Conservation (phyloP, 78 protist genomes). For the Pigoraptor vietnamica region DNA sequence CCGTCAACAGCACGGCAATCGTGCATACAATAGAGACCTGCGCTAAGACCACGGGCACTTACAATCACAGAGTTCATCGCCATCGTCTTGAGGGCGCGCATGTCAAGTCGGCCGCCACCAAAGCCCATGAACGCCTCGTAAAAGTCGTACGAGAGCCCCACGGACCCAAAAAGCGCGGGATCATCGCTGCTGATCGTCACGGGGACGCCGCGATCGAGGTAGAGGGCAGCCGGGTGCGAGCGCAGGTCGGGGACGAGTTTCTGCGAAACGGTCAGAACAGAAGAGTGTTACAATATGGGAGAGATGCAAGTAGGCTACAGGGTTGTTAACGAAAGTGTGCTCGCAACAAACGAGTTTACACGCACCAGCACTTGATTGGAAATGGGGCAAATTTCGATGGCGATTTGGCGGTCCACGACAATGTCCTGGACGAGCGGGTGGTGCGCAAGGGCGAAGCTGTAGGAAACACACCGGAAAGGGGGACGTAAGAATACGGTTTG, state of each 20-base stretch:
- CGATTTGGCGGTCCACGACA: conserved; percentile 19
- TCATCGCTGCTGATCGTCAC: conserved; percentile 36
- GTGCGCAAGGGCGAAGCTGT: conserved; percentile 16
- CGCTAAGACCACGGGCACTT: too few species aligned
- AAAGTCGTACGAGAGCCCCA: conserved; percentile 1
- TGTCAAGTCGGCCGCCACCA: neutral
- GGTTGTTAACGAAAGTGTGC: too few species aligned
- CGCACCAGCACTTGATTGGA: conserved; percentile 51
- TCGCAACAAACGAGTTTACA: too few species aligned
- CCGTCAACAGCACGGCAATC: too few species aligned
- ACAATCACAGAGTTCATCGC: neutral
- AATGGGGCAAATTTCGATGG: conserved; percentile 68
- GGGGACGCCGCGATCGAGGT: conserved; percentile 35
- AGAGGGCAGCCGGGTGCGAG: conserved; percentile 46
- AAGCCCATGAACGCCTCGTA: conserved; percentile 3
- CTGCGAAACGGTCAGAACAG: too few species aligned
- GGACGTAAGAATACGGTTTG: neutral
- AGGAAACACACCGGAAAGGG: neutral
- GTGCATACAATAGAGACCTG: too few species aligned
- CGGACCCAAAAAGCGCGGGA: conserved; percentile 3
- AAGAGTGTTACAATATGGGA: too few species aligned
- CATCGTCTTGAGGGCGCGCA: conserved; percentile 8
- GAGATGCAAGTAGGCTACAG: too few species aligned
- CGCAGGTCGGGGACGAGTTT: conserved; percentile 38
- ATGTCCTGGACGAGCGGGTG: conserved; percentile 41